Base-by-base conservation (phyloP, 1,139 yeast genomes). In the Candida pseudoviswanathii region DNA sequence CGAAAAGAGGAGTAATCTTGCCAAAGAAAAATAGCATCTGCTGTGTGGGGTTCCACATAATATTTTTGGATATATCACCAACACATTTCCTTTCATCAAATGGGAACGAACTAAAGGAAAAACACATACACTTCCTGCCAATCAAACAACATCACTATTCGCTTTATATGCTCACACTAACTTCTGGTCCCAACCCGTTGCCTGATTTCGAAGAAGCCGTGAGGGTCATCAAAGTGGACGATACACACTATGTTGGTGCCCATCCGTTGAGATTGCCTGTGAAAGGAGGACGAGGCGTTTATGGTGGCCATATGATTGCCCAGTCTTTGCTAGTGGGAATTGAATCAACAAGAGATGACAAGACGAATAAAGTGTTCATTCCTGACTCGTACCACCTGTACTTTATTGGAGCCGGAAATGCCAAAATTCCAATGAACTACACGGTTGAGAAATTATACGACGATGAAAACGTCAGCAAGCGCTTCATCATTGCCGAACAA, bases 241-340 rank as follows among this genome's bases (percentile, higher is more conserved):
- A 67, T 2, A 51, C 53, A 31, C 63, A 61, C 24, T 75, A 64
- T 58, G 62, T 56, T 8, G 80, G 80, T 1, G 73, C 67, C 1
- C 70, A 71, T 51, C 75, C 77, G 2, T 62, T 76, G 34, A 53
- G 67, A 41, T 60, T 71, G 8, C 80, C 80, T 0, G 51, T 73
- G 7, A 67, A 71, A 2, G 80, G 81, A 0, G 89, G 89, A 2
- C 69, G 89, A 41, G 94, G 92, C 1, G 83, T 87, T 1, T 88
- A 86, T 68, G 96, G 96, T 1, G 96, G 96, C 2, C 83, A 86
- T 38, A 75, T 85, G 49, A 84, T 87, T 41, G 89, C 90, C 1
- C 96, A 88, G 62, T 72, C 92, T 1, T 66, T 87, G 6, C 66
- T 81, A 53, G 92, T 91, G 1, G 87, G 89, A 1, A 71, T 84